These are phyloP conservation scores for Heimioporus sp. DNA, from an alignment of 768 basidiomycete genomes.

Conservation along the genomic window DNA sequence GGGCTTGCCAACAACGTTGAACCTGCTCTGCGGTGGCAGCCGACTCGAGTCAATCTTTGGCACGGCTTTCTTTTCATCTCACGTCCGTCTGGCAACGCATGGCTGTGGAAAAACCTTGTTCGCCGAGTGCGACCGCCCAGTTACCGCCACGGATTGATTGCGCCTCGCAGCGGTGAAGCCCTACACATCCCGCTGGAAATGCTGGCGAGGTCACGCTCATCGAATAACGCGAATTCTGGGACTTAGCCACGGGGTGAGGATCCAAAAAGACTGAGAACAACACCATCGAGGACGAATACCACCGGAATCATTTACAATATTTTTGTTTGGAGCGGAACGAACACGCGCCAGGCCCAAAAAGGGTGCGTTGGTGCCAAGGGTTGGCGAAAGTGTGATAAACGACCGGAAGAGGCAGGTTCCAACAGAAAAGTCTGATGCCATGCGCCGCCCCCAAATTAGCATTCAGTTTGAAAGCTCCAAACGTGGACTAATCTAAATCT, in stretches of 20 bases:
- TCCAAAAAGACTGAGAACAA: neutral
- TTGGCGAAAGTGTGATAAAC: slow-evolving; percentile 16
- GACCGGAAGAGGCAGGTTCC: slow-evolving; percentile 22
- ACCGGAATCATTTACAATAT: neutral
- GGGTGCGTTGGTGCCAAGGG: slow-evolving; percentile 7
- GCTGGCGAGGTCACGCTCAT: neutral
- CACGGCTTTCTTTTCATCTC: slow-evolving; percentile 8
- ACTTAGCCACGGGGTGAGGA: slow-evolving; percentile 2
- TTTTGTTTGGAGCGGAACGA: neutral
- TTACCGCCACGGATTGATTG: neutral
- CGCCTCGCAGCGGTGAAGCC: neutral
- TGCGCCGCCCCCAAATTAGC: slow-evolving; percentile 11
- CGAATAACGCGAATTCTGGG: neutral
- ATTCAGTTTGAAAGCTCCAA: slow-evolving; percentile 20
- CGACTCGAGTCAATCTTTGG: neutral
- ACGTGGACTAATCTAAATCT: slow-evolving; percentile 6
- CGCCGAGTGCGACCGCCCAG: neutral
- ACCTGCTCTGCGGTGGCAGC: neutral
- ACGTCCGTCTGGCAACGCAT: neutral
- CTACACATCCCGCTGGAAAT: neutral
- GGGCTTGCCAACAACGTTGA: neutral
- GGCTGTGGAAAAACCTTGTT: slow-evolving; percentile 1
- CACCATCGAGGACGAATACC: neutral
- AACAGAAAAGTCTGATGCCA: slow-evolving; percentile 31
- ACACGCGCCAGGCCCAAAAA: slow-evolving; percentile 14